phyloP scores from a whole-genome alignment of 2,329 filamentous ascomycete species.

The Monosporascus sp. region DNA sequence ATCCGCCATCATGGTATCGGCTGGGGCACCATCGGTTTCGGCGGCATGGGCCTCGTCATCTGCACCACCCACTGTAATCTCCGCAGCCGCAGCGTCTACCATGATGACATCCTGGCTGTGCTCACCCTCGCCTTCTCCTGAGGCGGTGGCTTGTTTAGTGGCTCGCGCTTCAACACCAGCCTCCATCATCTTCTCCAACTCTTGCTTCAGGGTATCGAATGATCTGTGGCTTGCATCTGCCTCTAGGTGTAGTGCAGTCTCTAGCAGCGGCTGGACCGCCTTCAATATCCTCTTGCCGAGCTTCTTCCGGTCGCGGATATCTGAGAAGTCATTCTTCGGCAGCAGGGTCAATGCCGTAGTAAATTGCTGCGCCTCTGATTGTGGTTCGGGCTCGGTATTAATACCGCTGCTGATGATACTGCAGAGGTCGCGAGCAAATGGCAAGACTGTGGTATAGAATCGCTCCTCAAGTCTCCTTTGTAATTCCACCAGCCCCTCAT shows the following conservation, averaged over 20 bases:
- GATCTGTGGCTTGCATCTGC: constrained; percentile 71
- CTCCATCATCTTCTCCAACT: constrained; percentile 70
- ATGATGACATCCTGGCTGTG: constrained; percentile 45
- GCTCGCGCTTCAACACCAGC: constrained; percentile 56
- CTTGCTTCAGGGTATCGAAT: constrained; percentile 64
- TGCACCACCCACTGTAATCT: constrained; percentile 40
- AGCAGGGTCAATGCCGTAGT: constrained; percentile 24
- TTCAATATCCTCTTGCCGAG: constrained; percentile 89
- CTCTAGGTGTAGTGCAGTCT: constrained; percentile 73
- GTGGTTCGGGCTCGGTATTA: constrained; percentile 33
- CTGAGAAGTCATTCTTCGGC: constrained; percentile 53
- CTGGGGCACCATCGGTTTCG: constrained; percentile 30
- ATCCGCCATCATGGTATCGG: constrained; percentile 33
- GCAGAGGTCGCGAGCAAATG: constrained; percentile 54
- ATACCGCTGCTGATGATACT: constrained; percentile 50
- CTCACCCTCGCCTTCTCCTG: constrained; percentile 34
- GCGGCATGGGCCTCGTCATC: constrained; percentile 21
- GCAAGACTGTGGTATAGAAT: constrained; percentile 53
- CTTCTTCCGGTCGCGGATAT: constrained; percentile 76
- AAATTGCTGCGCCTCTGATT: constrained; percentile 17
- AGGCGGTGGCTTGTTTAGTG: constrained; percentile 31
- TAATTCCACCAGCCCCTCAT: constrained; percentile 44
- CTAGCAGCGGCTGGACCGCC: constrained; percentile 70
- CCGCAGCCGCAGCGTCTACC: constrained; percentile 42
- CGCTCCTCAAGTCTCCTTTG: constrained; percentile 49